These are phyloP conservation scores for Peronospora farinosa DNA, from an alignment of 352 stramenopile species.

Conservation along the genomic window DNA sequence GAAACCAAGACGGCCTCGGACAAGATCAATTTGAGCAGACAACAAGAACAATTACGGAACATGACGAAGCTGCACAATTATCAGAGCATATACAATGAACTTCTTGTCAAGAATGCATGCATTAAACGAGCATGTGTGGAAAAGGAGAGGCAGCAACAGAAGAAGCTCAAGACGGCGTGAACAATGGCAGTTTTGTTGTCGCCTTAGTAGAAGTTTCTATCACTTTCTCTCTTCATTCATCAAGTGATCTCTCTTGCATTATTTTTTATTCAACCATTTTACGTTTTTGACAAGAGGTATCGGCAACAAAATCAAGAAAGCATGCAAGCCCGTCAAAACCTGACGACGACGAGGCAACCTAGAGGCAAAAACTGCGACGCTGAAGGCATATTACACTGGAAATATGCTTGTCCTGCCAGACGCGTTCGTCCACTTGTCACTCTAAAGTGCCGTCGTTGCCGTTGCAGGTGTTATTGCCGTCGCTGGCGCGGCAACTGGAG, in stretches of 20 bases:
- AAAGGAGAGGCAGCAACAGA: constrained; percentile 22
- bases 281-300: constrained; percentile 25
- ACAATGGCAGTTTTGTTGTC: background rate
- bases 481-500: constrained; percentile 7
- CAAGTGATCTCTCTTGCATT: background rate
- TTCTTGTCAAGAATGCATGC: constrained; percentile 58
- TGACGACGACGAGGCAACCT: constrained; percentile 7
- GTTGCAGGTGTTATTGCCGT: constrained; percentile 15
- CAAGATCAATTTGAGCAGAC: constrained; percentile 53
- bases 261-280: constrained; percentile 15
- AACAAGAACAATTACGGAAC: constrained; percentile 69
- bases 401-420: constrained; percentile 11
- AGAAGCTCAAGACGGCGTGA: constrained; percentile 39
- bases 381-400: constrained; percentile 29
- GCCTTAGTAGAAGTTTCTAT: background rate
- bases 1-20: constrained; percentile 35
- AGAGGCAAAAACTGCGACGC: constrained; percentile 22
- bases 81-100: constrained; percentile 45
- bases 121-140: constrained; percentile 40
- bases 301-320: constrained; percentile 15
- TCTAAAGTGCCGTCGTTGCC: constrained; percentile 26
- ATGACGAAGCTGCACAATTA: constrained; percentile 52
- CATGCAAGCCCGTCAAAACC: constrained; percentile 14
- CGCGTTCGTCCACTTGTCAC: constrained; percentile 6
- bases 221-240: background rate